phyloP scores from a whole-genome alignment of 78 protist species.

The Cavenderia fasciculata region DNA sequence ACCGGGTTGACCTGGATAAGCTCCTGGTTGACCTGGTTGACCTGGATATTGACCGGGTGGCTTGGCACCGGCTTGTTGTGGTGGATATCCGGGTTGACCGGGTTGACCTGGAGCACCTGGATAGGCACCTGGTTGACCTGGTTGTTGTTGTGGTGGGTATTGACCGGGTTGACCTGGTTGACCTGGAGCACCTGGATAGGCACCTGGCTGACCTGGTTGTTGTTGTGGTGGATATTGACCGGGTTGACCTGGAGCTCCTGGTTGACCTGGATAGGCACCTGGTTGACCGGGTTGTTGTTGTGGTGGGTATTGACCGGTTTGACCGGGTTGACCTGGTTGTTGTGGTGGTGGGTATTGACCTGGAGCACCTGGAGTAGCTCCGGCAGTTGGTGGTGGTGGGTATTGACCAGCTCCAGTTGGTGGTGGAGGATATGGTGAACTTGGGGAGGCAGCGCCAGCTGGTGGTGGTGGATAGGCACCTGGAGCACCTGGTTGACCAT shows the following conservation, averaged over 20 bases:
- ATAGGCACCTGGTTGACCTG: constrained; percentile 42
- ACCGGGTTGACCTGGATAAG: constrained; percentile 8
- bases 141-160: constrained; percentile 45
- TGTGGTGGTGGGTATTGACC: background rate
- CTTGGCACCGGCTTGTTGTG: constrained; percentile 51
- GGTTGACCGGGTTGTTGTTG: constrained; percentile 20
- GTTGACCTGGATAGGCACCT: constrained; percentile 28
- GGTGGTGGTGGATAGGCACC: constrained; percentile 62
- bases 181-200: constrained; percentile 47
- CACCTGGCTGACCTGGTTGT: constrained; percentile 59
- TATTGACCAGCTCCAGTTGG: constrained; percentile 14
- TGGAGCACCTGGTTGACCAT: background rate
- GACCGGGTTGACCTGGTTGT: constrained; percentile 3
- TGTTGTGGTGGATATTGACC: constrained; percentile 37
- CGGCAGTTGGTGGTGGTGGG: constrained; percentile 57
- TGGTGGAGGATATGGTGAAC: constrained; percentile 55
- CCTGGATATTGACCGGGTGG: constrained; percentile 49
- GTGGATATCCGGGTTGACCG: constrained; percentile 35
- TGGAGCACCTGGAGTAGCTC: constrained; percentile 19
- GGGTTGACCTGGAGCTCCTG: constrained; percentile 6
- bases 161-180: constrained; percentile 32
- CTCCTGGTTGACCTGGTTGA: constrained; percentile 27
- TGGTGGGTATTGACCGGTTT: constrained; percentile 38
- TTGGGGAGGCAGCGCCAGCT: background rate
- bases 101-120: constrained; percentile 26